Base-by-base conservation (phyloP, 2,329 filamentous ascomycete species). In the Zasmidium angulare region DNA sequence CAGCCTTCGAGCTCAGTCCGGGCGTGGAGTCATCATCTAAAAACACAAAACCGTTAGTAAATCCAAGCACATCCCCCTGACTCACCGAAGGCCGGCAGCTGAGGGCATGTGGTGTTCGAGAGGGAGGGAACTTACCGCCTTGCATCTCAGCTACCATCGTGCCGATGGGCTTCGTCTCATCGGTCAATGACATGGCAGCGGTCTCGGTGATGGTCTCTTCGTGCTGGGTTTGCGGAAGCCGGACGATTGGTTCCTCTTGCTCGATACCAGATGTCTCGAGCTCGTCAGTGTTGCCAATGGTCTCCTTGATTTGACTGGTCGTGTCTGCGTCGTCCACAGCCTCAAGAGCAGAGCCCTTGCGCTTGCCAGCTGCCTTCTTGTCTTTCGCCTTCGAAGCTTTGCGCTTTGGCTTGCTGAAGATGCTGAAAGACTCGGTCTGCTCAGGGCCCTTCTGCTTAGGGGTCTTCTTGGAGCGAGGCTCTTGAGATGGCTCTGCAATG, bases 361-460 rank as follows among this genome's bases (percentile, higher is more conserved):
- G 36, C 54, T 60, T 63, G 36, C 36, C 36, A 17, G 36, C 36
- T 17, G 36, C 9, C 36, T 43, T 43, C 36, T 43, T 43, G n/a
- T 43, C 36, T 46, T 60, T 64, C 22, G 54, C 58, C 53, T 66
- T 69, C 11, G 51, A 40, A 1, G 36, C 31, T 46, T 58, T 58
- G 48, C 48, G 26, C 55, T 65, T 66, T 24, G 31, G 26, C 53
- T 59, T 70, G 17, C 58, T 62, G 49, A 72, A 75, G 22, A 70
- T 60, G 54, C 69, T 73, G 21, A 72, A 62, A 12, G 72, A 73
- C 29, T 73, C 70, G 0, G 73, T 74, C 66, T 73, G 68, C n/a
- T 68, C 68, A 3, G 73, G 71, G 36, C 72, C 73, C 56, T 72
- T 73, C 19, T 63, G 23, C 61, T 71, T 52, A 29, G 36, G 49